Base-by-base conservation (phyloP, 257 asterid species). In the Scutellaria minor region DNA sequence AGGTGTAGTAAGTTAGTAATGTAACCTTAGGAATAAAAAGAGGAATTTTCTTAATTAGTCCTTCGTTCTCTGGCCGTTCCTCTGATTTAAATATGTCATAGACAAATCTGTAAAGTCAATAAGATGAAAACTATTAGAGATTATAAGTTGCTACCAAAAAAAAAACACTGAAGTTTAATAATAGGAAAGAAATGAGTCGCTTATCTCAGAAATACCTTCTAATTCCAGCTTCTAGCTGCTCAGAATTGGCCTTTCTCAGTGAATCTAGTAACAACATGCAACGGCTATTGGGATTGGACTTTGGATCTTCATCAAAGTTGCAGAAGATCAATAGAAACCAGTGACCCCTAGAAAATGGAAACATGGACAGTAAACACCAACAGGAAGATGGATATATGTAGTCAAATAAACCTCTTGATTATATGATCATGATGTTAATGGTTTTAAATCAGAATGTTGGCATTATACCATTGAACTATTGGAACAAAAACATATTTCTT, bases 271-370 rank as follows among this genome's bases (percentile, higher is more conserved):
- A 76, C 80, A 91, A 75, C 87, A 89, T 84, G 82, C 96, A 91
- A 5, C 83, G 93, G 45, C 76, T 73, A n/a, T 51, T 52, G 14
- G 64, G 54, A 24, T 74, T 66, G 24, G 91, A 79, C 50, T 67
- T 65, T 35, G 51, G 57, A 57, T 77, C 73, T 80, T 79, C 83
- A 14, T 85, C 90, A 41, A 91, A 76, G 78, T 91, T 82, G 72
- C 97, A 91, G 46, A 86, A 79, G 83, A 91, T 91, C 57, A 91
- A 80, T 44, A 91, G 97, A 83, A 79, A 84, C 97, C 96, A 91
- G 74, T 89, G 95, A 48, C 78, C 72, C 97, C 96, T 91, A 68
- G 63, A 57, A 67, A 75, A 55, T 11, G 9, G 71, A 68, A 74
- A 55, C 69, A 39, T 69, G 27, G 11, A 63, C 61, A 74, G 55